Conservation (phyloP, 2,329 filamentous ascomycete species). For the Talaromyces islandicus region DNA sequence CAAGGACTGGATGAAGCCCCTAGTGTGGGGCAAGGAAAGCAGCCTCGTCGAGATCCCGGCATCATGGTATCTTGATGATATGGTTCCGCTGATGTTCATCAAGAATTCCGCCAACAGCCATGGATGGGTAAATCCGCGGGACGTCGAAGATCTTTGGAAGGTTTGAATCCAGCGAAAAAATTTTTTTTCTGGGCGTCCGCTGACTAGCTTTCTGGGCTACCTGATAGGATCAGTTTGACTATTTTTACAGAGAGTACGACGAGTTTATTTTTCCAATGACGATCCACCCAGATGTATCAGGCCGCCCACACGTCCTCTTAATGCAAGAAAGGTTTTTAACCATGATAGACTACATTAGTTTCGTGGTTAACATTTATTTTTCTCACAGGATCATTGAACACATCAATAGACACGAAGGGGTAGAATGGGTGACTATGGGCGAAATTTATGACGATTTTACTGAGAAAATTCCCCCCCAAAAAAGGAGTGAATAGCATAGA, state of each 20-base stretch:
- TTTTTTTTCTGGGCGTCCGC: no score
- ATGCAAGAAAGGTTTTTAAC: slow-evolving; percentile 48
- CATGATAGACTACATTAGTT: no score
- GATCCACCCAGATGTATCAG: slow-evolving; percentile 68
- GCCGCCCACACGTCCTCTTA: slow-evolving; percentile 63
- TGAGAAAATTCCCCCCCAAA: slow-evolving; percentile 34
- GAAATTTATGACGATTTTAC: slow-evolving; percentile 71
- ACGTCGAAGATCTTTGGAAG: no score
- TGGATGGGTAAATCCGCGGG: no score
- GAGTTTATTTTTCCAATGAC: slow-evolving; percentile 74
- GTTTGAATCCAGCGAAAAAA: no score
- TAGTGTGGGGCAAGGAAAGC: slow-evolving; percentile 42
- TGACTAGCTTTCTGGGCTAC: no score
- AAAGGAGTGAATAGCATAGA: no score
- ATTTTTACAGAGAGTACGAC: slow-evolving; percentile 71
- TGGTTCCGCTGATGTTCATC: slow-evolving; percentile 23
- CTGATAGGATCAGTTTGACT: slow-evolving; percentile 44
- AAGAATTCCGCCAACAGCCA: no score
- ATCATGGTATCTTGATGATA: slow-evolving; percentile 40
- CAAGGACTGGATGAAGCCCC: slow-evolving; percentile 41
- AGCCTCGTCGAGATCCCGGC: slow-evolving; percentile 40
- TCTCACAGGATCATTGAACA: slow-evolving; percentile 55
- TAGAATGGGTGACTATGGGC: slow-evolving; percentile 51
- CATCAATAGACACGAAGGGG: slow-evolving; percentile 56
- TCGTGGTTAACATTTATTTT: slow-evolving; percentile 1